phyloP scores from a whole-genome alignment of 345 rosid species.

The Theobroma cacao region DNA sequence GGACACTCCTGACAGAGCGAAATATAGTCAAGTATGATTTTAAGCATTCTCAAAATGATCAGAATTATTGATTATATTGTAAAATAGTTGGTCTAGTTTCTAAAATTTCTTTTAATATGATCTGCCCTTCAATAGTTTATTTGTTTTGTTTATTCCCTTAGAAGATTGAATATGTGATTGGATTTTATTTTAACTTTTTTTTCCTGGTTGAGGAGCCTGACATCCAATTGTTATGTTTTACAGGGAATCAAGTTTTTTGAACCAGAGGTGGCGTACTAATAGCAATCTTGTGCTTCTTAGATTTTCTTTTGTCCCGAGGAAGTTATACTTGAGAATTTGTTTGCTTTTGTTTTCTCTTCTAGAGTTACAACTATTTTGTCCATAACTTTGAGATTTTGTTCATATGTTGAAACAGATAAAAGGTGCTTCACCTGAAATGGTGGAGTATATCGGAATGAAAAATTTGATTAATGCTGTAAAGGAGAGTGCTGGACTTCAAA shows the following conservation, averaged over 20 bases:
- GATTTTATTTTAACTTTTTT: not conserved
- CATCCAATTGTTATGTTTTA: constrained; percentile 20
- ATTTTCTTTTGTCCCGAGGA: constrained; percentile 8
- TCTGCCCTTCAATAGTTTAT: not conserved
- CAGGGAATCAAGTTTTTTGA: constrained; percentile 98
- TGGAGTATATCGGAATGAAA: constrained; percentile 82
- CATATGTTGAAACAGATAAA: constrained; percentile 58
- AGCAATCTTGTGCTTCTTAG: constrained; percentile 17
- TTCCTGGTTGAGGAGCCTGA: constrained; percentile 13
- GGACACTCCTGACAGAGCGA: constrained; percentile 92
- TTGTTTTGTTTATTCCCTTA: not conserved
- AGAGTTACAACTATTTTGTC: not conserved
- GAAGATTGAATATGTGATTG: not conserved
- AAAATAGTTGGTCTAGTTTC: not conserved
- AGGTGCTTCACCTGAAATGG: constrained; percentile 95
- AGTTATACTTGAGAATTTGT: constrained; percentile 8
- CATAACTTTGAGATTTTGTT: constrained; percentile 1
- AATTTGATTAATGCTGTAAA: constrained; percentile 78
- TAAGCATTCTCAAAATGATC: not conserved
- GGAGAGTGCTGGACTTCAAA: constrained; percentile 63
- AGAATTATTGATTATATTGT: not conserved
- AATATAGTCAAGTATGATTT: constrained; percentile 73
- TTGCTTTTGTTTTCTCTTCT: not conserved
- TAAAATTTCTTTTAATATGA: not conserved
- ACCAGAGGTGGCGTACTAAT: constrained; percentile 71